These are phyloP conservation scores for Glaciozyma antarctica DNA, from an alignment of 768 basidiomycete genomes.

Conservation along the genomic window DNA sequence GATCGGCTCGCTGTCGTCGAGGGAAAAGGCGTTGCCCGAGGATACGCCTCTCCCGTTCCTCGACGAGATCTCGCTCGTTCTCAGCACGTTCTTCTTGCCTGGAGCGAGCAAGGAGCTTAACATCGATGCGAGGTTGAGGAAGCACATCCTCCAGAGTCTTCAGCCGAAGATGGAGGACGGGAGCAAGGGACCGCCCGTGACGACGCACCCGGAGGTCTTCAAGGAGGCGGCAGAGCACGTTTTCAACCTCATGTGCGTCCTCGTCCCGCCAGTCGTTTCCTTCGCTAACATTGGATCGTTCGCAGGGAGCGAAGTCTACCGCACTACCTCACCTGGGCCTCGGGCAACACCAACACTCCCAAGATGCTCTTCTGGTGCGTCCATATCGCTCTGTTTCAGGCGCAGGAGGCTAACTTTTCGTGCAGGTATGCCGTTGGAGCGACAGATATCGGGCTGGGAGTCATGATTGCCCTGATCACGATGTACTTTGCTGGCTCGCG, in stretches of 20 bases:
- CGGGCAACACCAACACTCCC: constrained; percentile 7
- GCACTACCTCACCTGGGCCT: constrained; percentile 6
- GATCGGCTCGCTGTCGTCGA: background rate
- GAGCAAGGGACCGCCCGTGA: background rate
- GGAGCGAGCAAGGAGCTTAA: constrained; percentile 31
- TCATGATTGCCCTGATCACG: background rate
- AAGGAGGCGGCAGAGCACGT: constrained; percentile 9
- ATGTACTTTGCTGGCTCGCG: background rate
- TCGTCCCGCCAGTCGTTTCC: too few relatives aligned
- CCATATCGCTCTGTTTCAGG: background rate
- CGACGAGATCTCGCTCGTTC: constrained; percentile 35
- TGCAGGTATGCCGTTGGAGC: background rate
- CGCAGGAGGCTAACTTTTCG: background rate
- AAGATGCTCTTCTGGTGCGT: constrained; percentile 5
- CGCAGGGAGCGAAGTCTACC: constrained; percentile 4
- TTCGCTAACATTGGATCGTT: too few relatives aligned
- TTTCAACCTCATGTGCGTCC: background rate
- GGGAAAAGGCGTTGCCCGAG: background rate
- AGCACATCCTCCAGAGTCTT: constrained; percentile 20
- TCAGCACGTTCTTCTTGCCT: constrained; percentile 35
- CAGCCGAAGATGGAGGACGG: constrained; percentile 3
- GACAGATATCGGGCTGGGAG: background rate
- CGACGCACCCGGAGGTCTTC: constrained; percentile 14
- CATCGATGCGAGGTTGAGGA: constrained; percentile 35
- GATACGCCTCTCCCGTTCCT: constrained; percentile 31